These are phyloP conservation scores for Ulvella scutata DNA, from an alignment of 139 green algal genomes.

Conservation along the genomic window DNA sequence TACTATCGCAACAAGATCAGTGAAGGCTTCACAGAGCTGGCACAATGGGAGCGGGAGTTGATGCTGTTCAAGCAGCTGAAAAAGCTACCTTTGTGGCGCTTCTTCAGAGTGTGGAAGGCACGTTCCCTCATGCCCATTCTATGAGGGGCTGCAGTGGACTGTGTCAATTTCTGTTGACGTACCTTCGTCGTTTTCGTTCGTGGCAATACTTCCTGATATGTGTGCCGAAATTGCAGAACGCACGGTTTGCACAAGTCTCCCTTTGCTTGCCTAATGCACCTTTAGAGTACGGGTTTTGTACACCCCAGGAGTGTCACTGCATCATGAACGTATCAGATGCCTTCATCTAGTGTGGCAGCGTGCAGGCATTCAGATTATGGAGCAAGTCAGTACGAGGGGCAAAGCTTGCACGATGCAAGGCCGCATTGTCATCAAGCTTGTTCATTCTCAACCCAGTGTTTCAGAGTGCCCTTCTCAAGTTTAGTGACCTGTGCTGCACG, in stretches of 20 bases:
- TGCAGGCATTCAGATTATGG: slow-evolving; percentile 24
- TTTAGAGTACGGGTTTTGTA: too few relatives aligned
- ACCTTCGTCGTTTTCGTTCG: too few relatives aligned
- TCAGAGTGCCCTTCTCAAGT: slow-evolving; percentile 33
- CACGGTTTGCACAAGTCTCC: too few relatives aligned
- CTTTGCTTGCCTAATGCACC: too few relatives aligned
- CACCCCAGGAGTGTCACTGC: too few relatives aligned
- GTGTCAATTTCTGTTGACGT: too few relatives aligned
- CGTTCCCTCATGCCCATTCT: not conserved
- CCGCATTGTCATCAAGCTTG: slow-evolving; percentile 40
- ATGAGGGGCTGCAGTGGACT: too few relatives aligned
- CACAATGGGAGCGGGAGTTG: slow-evolving; percentile 62
- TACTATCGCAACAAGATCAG: slow-evolving; percentile 38
- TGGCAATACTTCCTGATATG: too few relatives aligned
- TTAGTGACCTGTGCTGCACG: slow-evolving; percentile 40
- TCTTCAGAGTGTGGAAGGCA: slow-evolving; percentile 62
- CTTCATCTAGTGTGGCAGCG: too few relatives aligned
- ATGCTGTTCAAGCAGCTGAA: slow-evolving; percentile 47
- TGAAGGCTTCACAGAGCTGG: slow-evolving; percentile 56
- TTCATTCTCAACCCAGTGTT: slow-evolving; percentile 56
- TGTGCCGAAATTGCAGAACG: too few relatives aligned
- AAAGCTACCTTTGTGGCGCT: slow-evolving; percentile 35
- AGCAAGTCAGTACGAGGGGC: slow-evolving; percentile 30
- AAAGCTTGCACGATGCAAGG: slow-evolving; percentile 37
- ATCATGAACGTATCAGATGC: too few relatives aligned